Evolutionary conservation across 768 basidiomycete genomes (phyloP).

Genomic region (Candolleomyces efflorescens): DNA sequence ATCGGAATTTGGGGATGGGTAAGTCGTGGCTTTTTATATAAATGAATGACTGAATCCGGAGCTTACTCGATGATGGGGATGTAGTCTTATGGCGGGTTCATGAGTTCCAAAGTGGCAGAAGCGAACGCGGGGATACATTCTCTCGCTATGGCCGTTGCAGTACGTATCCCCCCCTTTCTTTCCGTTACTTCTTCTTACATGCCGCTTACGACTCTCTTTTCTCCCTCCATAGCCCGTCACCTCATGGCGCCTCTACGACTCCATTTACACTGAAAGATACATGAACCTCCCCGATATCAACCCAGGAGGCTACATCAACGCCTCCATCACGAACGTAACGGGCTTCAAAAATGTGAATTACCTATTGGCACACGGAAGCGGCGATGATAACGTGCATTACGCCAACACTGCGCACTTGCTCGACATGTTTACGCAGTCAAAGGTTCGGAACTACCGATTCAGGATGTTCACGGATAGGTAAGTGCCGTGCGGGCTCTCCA

Average conservation of each 20-base stretch:
- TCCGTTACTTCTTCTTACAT: not conserved
- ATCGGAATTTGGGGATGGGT: conserved; percentile 99
- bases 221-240: conserved; percentile 58
- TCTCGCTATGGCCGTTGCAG: conserved; percentile 87
- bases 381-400: conserved; percentile 96
- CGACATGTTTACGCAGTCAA: conserved; percentile 84
- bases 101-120: conserved; percentile 91
- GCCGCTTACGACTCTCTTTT: not conserved
- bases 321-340: conserved; percentile 83
- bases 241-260: conserved; percentile 85
- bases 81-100: conserved; percentile 94
- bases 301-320: conserved; percentile 82
- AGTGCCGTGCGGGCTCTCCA: conserved; percentile 20
- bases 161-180: conserved; percentile 33
- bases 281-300: conserved; percentile 84
- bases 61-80: not conserved
- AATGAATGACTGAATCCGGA: conserved; percentile 3
- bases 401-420: conserved; percentile 87
- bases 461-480: conserved; percentile 97
- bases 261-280: conserved; percentile 97
- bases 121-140: conserved; percentile 86
- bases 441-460: conserved; percentile 76
- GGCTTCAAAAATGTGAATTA: conserved; percentile 81
- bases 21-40: conserved; percentile 23
- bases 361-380: conserved; percentile 88